phyloP scores from a whole-genome alignment of 306 rosid species.

The Dryas alaskensis region DNA sequence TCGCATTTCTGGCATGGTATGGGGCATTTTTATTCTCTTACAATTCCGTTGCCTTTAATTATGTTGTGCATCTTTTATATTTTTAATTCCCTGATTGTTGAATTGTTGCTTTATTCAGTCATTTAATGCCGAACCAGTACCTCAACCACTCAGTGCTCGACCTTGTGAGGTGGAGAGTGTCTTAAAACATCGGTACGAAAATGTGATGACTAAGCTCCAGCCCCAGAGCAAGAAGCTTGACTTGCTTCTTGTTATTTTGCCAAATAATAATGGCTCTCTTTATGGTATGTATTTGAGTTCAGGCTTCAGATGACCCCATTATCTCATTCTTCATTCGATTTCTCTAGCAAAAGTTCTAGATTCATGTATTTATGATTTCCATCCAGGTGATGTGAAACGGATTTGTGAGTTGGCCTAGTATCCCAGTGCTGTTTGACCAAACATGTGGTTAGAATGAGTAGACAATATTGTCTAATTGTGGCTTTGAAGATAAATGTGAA shows the following conservation, averaged over 20 bases:
- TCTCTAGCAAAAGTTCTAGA: background rate
- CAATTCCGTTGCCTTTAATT: background rate
- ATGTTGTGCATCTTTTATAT: background rate
- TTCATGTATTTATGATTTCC: background rate
- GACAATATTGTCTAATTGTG: conserved; percentile 88
- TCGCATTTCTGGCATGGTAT: conserved; percentile 88
- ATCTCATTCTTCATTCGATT: background rate
- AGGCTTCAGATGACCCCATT: background rate
- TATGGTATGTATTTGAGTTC: conserved; percentile 54
- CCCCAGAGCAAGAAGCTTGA: conserved; percentile 67
- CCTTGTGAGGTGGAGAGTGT: conserved; percentile 91
- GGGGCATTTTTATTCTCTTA: background rate
- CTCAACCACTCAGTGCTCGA: conserved; percentile 55
- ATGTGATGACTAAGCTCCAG: conserved; percentile 57
- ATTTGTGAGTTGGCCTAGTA: conserved; percentile 92
- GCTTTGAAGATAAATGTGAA: conserved; percentile 89
- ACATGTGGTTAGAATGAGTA: conserved; percentile 77
- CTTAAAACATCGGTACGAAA: conserved; percentile 64
- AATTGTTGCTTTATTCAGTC: conserved; percentile 33
- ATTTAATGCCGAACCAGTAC: conserved; percentile 73
- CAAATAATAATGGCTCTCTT: conserved; percentile 90
- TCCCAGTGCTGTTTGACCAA: conserved; percentile 93
- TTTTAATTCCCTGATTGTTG: background rate
- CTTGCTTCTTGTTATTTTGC: conserved; percentile 81
- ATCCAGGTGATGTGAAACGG: conserved; percentile 82